Base-by-base conservation (phyloP, 2,329 filamentous ascomycete genomes). In the Fusarium subglutinans region DNA sequence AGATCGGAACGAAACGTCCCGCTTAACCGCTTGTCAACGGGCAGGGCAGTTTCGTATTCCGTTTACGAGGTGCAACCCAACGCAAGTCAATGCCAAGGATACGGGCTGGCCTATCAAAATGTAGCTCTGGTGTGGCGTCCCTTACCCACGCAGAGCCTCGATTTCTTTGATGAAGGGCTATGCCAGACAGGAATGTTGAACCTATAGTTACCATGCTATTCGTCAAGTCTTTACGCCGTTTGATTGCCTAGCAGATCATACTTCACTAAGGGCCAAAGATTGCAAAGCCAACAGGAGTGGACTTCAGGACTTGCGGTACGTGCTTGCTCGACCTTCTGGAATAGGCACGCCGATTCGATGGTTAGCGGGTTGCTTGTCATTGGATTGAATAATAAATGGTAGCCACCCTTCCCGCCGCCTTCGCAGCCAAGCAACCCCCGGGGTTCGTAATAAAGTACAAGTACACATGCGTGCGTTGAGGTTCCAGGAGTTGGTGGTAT, bases 381-480 rank as follows among this genome's bases (percentile, higher is more conserved):
- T 50, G 35, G 33, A 35, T 35, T 35, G 15, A 35, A 35, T 35
- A 37, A 10, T 18, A 37, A 40, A 44, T 50, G 44, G 15, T 50
- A 48, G 72, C 72, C 59, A 44, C 35, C 30, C 30, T 35, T 40
- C 35, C n/a, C 30, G 24, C 30, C 30, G 24, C 28, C 35, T 35
- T 64, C 69, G 69, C 57, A 63, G 72, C 73, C 72, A 75, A 73
- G 72, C 22, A 30, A 24, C n/a, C 30, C n/a, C n/a, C 17, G 30
- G 30, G 33, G 33, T 26, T 12, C 38, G 50, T 22, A 54, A 37
- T 20, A 38, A 54, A 38, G 35, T 28, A 40, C 24, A 54, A 14
- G 37, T 41, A 55, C 26, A 26, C 33, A 30, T 51, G 12, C 11
- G n/a, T 51, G 24, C 24, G 13, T 35, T 20, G 28, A n/a, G 22